A percentile compares a stretch with the other conserved stretches of the same genome.
phyloP scores from a whole-genome alignment of 805 yeast species.

The Kuraishia floccosa region DNA sequence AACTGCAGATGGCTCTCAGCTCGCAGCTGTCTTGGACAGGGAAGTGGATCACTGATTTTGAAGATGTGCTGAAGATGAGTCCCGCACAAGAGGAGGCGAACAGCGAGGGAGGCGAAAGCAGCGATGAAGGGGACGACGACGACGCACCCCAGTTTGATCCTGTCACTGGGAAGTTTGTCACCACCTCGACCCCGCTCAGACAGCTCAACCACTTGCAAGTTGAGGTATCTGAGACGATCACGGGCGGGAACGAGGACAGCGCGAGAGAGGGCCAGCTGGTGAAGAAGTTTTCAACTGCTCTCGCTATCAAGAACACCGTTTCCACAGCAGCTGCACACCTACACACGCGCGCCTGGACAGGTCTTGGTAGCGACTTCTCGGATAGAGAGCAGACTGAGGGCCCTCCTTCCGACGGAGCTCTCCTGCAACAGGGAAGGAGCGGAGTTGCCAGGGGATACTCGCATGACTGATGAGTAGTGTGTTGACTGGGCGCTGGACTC shows the following conservation, averaged over 20 bases:
- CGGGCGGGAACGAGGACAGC: constrained; percentile 9
- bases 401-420: constrained; percentile 53
- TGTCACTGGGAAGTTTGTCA: constrained; percentile 69
- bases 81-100: constrained; percentile 22
- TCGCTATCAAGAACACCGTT: constrained; percentile 64
- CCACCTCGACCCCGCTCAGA: constrained; percentile 68
- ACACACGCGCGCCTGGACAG: constrained; percentile 73
- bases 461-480: constrained; percentile 11
- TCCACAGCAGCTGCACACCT: constrained; percentile 80
- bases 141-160: constrained; percentile 82
- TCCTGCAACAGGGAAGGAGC: constrained; percentile 67
- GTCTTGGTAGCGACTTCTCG: constrained; percentile 76
- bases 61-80: constrained; percentile 36
- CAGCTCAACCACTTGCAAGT: constrained; percentile 53
- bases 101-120: constrained; percentile 10
- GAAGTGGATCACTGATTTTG: constrained; percentile 79
- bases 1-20: constrained; percentile 68
- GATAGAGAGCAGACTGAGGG: constrained; percentile 23
- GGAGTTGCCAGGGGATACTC: constrained; percentile 90
- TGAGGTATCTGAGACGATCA: constrained; percentile 26
- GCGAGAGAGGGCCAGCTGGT: constrained; percentile 30
- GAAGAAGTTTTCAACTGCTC: constrained; percentile 41
- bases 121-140: constrained; percentile 20
- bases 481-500: background rate
- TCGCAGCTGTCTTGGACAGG: constrained; percentile 85